These are phyloP conservation scores for Schizochytrium sp. DNA, from an alignment of 108 stramenopile species.

Conservation along the genomic window DNA sequence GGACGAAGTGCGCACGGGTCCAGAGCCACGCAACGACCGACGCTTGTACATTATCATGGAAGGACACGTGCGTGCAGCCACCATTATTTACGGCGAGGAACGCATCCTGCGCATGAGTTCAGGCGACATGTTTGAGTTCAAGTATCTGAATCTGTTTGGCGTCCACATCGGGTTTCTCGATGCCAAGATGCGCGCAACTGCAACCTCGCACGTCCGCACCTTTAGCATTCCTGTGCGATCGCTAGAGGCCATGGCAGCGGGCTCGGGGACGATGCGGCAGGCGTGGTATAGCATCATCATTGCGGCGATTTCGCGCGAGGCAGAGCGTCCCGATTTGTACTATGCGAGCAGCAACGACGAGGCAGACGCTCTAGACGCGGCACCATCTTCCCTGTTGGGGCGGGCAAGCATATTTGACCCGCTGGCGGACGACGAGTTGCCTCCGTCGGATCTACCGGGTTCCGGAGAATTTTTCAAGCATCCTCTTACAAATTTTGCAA, in stretches of 20 bases:
- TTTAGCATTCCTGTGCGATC: not conserved
- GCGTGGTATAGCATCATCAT: not conserved
- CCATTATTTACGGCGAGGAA: not conserved
- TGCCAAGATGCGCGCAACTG: not conserved
- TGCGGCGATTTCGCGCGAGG: not conserved
- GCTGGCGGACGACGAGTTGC: not conserved
- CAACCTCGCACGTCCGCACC: not conserved
- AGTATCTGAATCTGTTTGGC: not conserved
- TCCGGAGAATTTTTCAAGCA: not conserved
- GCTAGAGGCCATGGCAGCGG: not conserved
- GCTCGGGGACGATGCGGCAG: not conserved
- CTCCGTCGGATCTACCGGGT: not conserved
- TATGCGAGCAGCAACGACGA: not conserved
- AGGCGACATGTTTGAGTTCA: constrained; percentile 7
- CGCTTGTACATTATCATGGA: not conserved
- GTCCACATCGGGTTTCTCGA: not conserved
- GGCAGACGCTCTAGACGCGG: not conserved
- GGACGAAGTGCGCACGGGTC: no score
- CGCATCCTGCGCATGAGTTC: not conserved
- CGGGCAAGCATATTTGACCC: not conserved
- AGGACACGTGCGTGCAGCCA: not conserved
- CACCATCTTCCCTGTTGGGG: not conserved
- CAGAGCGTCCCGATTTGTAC: not conserved
- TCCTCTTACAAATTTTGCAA: not conserved
- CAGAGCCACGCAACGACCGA: not conserved